Evolutionary conservation across 2,329 filamentous ascomycete genomes (phyloP), one percentile per base, ranked within the genome.

Genomic region (Monilinia fructicola): DNA sequence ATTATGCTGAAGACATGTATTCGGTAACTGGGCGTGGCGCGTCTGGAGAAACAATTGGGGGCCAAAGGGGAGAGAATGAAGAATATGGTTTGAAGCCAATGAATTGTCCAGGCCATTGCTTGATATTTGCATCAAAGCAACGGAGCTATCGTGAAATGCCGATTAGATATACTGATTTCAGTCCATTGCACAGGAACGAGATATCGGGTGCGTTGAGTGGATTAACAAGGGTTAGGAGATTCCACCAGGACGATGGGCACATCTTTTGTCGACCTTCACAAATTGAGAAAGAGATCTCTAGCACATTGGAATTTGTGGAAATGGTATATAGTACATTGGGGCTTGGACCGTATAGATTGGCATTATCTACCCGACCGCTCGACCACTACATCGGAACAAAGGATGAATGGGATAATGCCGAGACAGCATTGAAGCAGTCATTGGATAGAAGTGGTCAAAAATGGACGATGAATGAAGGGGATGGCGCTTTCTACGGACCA

Each of bases 1-100:
- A 96, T 77, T 96, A 96, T 79, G 89, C 91, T 67, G 89, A 96
- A 74, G 92, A 96, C 75, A 96, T 96, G 93, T 96, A 93, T 78
- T 88, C 90, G 65, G 92, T 96, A 38, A 87, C 81, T 14, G 85
- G 86, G 16, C 69, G 74, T 42, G 74, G 73, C 21, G 73, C 74
- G 10, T 67, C 66, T 4, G 72, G 71, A 12, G 69, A 74, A 53
- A 73, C 67, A 56, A 74, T 79, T 44, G 78, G 78, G 7, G 77
- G 77, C 2, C 81, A 85, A 68, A 70, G 77, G 10, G 82, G 81
- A 26, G 85, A 88, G 69, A 83, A 86, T 68, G 87, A 89, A 70
- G 89, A 91, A 69, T 96, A 91, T 78, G 91, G 91, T 23, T 80
- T 96, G 72, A 96, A 96, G 78, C 92, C 92, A 18, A 96, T 96